These are phyloP conservation scores for Hypholoma fasciculare DNA, from an alignment of 768 basidiomycete species.

Conservation along the genomic window DNA sequence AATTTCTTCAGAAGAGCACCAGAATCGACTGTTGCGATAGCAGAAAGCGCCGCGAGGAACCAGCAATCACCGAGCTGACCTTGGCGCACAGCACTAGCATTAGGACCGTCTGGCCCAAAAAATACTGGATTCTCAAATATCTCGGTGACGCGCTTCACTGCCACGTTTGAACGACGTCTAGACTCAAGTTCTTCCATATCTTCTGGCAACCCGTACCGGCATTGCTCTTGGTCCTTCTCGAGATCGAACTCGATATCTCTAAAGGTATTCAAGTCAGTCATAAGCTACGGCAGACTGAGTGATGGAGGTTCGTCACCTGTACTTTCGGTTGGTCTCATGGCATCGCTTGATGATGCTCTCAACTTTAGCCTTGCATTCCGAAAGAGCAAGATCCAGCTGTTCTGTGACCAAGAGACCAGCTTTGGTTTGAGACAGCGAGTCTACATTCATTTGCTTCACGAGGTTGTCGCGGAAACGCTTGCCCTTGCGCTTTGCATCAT, in stretches of 20 bases:
- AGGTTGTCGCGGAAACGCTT: no score
- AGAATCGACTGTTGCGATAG: slow-evolving; percentile 36
- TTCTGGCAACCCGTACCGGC: neutral
- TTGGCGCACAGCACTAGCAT: slow-evolving; percentile 26
- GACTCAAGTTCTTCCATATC: neutral
- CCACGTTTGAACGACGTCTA: neutral
- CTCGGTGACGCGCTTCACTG: slow-evolving; percentile 3
- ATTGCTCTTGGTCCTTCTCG: neutral
- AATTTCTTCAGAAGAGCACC: slow-evolving; percentile 38
- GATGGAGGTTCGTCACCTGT: slow-evolving; percentile 32
- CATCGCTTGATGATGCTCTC: slow-evolving; percentile 46
- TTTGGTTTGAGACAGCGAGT: slow-evolving; percentile 23
- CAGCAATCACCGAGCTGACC: slow-evolving; percentile 52
- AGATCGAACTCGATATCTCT: slow-evolving; percentile 2
- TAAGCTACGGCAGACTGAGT: neutral
- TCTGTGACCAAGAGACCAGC: slow-evolving; percentile 47
- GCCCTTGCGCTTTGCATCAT: no score
- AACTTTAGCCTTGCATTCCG: slow-evolving; percentile 46
- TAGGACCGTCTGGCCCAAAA: neutral
- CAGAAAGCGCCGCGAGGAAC: slow-evolving; percentile 52
- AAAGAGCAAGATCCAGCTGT: slow-evolving; percentile 49
- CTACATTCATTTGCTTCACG: no score
- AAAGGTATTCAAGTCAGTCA: neutral
- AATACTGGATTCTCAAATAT: slow-evolving; percentile 2
- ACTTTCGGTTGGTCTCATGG: slow-evolving; percentile 44